phyloP scores from a whole-genome alignment of 2,329 filamentous ascomycete species.

The Pyrenophora tritici-repentis region DNA sequence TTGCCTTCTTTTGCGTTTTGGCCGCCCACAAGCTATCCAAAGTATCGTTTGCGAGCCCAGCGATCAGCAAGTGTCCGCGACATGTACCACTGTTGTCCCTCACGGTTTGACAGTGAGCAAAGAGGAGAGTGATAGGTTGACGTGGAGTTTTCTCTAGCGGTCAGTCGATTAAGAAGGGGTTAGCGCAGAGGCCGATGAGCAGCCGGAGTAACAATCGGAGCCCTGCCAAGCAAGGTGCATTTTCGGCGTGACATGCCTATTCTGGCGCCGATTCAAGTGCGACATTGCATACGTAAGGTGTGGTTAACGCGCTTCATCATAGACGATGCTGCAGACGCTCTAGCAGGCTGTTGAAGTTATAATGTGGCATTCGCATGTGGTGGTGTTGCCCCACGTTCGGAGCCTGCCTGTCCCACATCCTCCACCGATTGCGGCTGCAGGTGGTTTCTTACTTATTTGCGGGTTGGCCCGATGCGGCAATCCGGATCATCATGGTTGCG shows the following conservation, averaged over 20 bases:
- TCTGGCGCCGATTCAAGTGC: conserved; percentile 7
- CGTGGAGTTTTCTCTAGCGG: conserved; percentile 28
- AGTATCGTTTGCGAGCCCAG: conserved; percentile 54
- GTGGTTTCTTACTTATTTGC: neutral
- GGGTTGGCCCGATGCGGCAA: conserved; percentile 11
- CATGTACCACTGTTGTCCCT: conserved; percentile 51
- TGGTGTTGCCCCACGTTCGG: conserved; percentile 8
- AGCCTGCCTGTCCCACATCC: conserved; percentile 3
- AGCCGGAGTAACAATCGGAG: conserved; percentile 22
- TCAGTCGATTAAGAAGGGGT: conserved; percentile 15
- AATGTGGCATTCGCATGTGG: conserved; percentile 6
- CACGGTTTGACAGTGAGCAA: neutral
- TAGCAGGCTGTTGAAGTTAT: conserved; percentile 3
- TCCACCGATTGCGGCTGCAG: neutral
- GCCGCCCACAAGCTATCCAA: conserved; percentile 45
- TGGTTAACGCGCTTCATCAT: neutral
- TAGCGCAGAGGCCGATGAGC: conserved; percentile 20
- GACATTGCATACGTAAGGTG: neutral
- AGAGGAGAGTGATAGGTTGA: conserved; percentile 18
- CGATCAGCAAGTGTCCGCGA: conserved; percentile 59
- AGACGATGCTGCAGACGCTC: neutral
- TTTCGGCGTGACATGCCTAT: conserved; percentile 5
- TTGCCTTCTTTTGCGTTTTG: conserved; percentile 5
- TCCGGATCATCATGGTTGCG: conserved; percentile 3
- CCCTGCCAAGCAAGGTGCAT: conserved; percentile 21